Evolutionary conservation across 805 yeast species (phyloP).

Genomic region (Myxozyma sirexii): DNA sequence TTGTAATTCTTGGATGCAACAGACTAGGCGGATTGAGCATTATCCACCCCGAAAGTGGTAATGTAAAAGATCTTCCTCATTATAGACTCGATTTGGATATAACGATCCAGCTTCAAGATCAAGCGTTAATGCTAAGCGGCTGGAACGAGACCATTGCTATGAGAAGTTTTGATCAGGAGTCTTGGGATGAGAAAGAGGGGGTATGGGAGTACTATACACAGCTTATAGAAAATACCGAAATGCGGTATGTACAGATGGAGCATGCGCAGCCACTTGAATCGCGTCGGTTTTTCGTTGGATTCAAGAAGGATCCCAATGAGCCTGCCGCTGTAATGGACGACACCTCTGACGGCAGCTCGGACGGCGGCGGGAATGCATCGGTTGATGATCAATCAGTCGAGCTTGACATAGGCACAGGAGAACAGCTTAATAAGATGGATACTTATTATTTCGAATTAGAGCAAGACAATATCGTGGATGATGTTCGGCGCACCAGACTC

Average conservation of each 20-base stretch:
- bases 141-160: conserved; percentile 34
- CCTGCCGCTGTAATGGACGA: too few relatives aligned
- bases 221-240: conserved; percentile 17
- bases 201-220: conserved; percentile 26
- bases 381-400: too few relatives aligned
- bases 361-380: too few relatives aligned
- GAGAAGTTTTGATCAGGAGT: conserved; percentile 20
- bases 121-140: conserved; percentile 29
- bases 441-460: too few relatives aligned
- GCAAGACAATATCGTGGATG: too few relatives aligned
- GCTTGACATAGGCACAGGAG: too few relatives aligned
- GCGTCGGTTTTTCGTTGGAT: conserved; percentile 22
- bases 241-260: conserved; percentile 29
- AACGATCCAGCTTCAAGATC: conserved; percentile 16
- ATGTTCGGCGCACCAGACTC: too few relatives aligned
- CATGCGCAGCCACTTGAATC: conserved; percentile 12
- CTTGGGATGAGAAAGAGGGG: conserved; percentile 17
- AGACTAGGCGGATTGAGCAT: conserved; percentile 35
- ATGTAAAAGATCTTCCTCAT: conserved; percentile 35
- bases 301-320: neutral
- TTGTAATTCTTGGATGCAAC: conserved; percentile 31
- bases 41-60: conserved; percentile 27
- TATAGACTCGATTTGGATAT: conserved; percentile 33
- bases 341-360: too few relatives aligned
- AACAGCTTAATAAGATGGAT: too few relatives aligned